Conservation (phyloP, 495 filamentous ascomycete genomes). For the Pyronema omphalodes region DNA sequence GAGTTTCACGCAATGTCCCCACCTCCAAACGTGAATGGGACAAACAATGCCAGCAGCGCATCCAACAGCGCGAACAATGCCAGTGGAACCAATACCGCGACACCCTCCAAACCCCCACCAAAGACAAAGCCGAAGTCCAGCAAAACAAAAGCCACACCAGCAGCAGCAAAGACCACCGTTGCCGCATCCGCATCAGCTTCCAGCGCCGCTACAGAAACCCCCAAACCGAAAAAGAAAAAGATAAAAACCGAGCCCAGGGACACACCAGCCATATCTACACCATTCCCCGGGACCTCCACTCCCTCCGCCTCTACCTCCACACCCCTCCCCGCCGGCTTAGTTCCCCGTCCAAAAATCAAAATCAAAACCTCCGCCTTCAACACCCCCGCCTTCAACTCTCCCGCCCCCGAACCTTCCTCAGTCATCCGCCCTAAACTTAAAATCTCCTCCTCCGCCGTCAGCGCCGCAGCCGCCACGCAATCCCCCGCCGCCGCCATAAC, state of each 20-base stretch:
- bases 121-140: not conserved
- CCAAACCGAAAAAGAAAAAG: not conserved
- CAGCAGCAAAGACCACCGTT: not conserved
- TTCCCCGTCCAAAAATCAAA: not conserved
- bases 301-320: not conserved
- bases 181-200: not conserved
- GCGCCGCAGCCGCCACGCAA: conserved; percentile 20
- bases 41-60: not conserved
- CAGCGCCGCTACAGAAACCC: not conserved
- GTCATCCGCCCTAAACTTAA: conserved; percentile 31
- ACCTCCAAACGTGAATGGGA: not conserved
- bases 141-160: not conserved
- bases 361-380: conserved; percentile 22
- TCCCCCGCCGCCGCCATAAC: conserved; percentile 13
- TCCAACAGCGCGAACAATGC: conserved; percentile 26
- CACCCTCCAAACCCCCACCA: not conserved
- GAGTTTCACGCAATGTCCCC: not conserved
- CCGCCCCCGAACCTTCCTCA: conserved; percentile 10
- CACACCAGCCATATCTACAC: too few species aligned
- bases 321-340: not conserved
- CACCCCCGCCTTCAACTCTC: conserved; percentile 2
- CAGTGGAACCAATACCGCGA: conserved; percentile 12
- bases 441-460: conserved; percentile 33
- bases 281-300: not conserved
- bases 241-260: too few species aligned